Evolutionary conservation across 768 basidiomycete genomes (phyloP).

Genomic region (Trametes cubensis): DNA sequence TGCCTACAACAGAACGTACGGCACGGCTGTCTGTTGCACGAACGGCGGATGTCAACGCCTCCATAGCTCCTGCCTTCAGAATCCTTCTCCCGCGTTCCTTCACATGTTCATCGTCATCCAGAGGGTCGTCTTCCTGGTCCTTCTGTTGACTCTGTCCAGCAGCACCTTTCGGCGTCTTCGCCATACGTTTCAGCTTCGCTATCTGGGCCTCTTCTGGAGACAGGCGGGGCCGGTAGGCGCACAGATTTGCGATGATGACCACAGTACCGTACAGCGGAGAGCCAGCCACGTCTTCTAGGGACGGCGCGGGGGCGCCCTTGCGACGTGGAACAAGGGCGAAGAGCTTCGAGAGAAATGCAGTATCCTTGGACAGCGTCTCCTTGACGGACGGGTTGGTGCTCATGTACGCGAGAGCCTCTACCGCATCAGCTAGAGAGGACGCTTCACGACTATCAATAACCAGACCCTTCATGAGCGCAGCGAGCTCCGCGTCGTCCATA

Average conservation of each 20-base stretch:
- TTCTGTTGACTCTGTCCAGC: conserved; percentile 21
- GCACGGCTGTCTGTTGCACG: conserved; percentile 64
- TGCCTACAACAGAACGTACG: conserved; percentile 60
- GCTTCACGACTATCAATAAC: conserved; percentile 45
- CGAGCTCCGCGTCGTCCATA: conserved; percentile 48
- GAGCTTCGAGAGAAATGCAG: conserved; percentile 56
- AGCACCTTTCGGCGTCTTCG: conserved; percentile 44
- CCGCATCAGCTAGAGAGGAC: conserved; percentile 57
- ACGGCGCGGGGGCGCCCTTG: conserved; percentile 36
- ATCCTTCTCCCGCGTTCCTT: conserved; percentile 58
- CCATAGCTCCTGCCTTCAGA: conserved; percentile 63
- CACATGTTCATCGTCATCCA: conserved; percentile 73
- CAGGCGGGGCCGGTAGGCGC: conserved; percentile 67
- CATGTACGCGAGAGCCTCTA: conserved; percentile 88
- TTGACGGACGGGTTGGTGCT: conserved; percentile 65
- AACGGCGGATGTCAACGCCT: conserved; percentile 60
- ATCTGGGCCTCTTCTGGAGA: conserved; percentile 84
- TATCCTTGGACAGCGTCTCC: conserved; percentile 57
- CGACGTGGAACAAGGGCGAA: conserved; percentile 59
- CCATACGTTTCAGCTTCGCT: conserved; percentile 77
- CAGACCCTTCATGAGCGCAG: conserved; percentile 58
- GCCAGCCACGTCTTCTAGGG: conserved; percentile 39
- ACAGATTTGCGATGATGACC: conserved; percentile 74
- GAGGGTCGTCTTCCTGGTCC: conserved; percentile 16
- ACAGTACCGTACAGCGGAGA: conserved; percentile 78